A percentile compares a stretch with the other conserved stretches of the same genome.
These are phyloP conservation scores for Trichosporon sp. DNA, from an alignment of 1,284 basidiomycete genomes.

Conservation along the genomic window DNA sequence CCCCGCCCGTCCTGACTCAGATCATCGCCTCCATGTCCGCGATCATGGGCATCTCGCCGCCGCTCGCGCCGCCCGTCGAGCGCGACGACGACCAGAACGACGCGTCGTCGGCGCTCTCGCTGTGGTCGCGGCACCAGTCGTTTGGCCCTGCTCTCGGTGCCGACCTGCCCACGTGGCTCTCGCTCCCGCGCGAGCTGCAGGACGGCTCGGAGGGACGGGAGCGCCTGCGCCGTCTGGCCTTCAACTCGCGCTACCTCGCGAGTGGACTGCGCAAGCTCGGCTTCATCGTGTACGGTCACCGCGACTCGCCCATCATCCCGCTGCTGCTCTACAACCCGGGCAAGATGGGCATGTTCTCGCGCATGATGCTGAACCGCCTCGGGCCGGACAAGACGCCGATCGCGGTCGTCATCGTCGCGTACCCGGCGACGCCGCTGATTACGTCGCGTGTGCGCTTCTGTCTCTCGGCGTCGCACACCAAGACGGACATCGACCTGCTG, in stretches of 20 bases:
- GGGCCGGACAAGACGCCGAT: constrained; percentile 62
- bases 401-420: constrained; percentile 78
- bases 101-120: constrained; percentile 50
- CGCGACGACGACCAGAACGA: constrained; percentile 27
- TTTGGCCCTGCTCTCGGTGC: constrained; percentile 62
- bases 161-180: constrained; percentile 65
- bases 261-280: constrained; percentile 84
- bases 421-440: constrained; percentile 81
- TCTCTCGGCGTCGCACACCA: constrained; percentile 89
- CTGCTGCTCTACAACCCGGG: constrained; percentile 89
- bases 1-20: constrained; percentile 86
- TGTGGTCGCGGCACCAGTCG: constrained; percentile 32
- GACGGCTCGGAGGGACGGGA: constrained; percentile 78
- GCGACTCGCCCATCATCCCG: constrained; percentile 89
- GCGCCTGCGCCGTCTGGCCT: constrained; percentile 81
- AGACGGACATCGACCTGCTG: constrained; percentile 87
- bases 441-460: constrained; percentile 91
- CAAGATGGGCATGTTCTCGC: constrained; percentile 83
- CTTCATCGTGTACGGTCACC: constrained; percentile 93
- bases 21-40: constrained; percentile 88
- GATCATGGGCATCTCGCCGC: constrained; percentile 81
- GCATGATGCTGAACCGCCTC: constrained; percentile 76
- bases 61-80: constrained; percentile 44
- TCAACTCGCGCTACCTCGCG: constrained; percentile 91
- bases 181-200: constrained; percentile 62